Evolutionary conservation across 2,329 filamentous ascomycete genomes (phyloP).

Genomic region (Xylaria sp.): DNA sequence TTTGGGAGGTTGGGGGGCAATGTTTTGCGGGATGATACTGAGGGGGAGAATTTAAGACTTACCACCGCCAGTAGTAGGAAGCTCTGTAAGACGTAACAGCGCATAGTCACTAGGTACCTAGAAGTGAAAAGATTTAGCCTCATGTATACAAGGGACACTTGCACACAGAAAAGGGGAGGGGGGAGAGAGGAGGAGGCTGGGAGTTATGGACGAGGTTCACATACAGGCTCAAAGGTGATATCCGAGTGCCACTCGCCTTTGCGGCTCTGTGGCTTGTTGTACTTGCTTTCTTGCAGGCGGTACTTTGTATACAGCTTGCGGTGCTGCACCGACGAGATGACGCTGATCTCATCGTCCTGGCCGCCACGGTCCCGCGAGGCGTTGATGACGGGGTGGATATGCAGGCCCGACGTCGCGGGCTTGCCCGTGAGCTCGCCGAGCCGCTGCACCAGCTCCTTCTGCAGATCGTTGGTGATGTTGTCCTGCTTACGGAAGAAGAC

Average conservation of each 20-base stretch:
- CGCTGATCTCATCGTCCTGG: slow-evolving; percentile 65
- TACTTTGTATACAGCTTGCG: slow-evolving; percentile 53
- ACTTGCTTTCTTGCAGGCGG: slow-evolving; percentile 26
- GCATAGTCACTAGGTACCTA: slow-evolving; percentile 53
- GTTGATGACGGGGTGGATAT: slow-evolving; percentile 66
- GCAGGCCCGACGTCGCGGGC: slow-evolving; percentile 59
- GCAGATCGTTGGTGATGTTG: slow-evolving; percentile 63
- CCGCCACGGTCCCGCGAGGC: slow-evolving; percentile 58
- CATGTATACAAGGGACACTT: too few relatives aligned
- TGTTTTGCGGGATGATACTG: too few relatives aligned
- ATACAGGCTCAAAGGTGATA: slow-evolving; percentile 60
- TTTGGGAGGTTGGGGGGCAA: too few relatives aligned
- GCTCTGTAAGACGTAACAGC: slow-evolving; percentile 51
- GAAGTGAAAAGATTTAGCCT: neutral
- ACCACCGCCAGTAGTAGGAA: slow-evolving; percentile 53
- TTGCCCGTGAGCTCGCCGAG: slow-evolving; percentile 65
- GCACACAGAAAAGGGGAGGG: too few relatives aligned
- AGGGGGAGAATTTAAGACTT: slow-evolving; percentile 27
- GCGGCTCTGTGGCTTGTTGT: slow-evolving; percentile 50
- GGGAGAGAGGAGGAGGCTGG: neutral
- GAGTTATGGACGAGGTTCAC: neutral
- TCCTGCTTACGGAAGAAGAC: slow-evolving; percentile 73
- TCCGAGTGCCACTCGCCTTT: slow-evolving; percentile 58
- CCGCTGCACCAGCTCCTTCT: slow-evolving; percentile 68
- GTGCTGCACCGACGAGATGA: slow-evolving; percentile 63